Percentiles rank a stretch among this genome's conserved stretches.
Conservation (phyloP, 2,329 filamentous ascomycete genomes). For the Trichoderma guizhouense region DNA sequence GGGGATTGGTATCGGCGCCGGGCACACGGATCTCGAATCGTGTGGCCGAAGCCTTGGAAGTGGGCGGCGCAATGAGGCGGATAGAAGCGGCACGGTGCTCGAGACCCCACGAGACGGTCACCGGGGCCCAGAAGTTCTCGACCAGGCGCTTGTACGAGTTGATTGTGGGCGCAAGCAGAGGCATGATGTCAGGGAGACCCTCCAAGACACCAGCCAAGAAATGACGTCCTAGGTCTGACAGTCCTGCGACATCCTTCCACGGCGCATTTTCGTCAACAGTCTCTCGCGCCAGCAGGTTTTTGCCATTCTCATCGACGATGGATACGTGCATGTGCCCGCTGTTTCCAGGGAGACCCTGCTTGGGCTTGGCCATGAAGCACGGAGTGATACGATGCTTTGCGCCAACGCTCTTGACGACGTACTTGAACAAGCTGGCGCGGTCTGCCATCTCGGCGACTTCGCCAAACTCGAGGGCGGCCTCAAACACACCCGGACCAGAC, state of each 20-base stretch:
- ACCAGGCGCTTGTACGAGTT: conserved; percentile 98
- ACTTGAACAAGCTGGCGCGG: conserved; percentile 89
- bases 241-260: conserved; percentile 70
- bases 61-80: conserved; percentile 84
- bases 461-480: conserved; percentile 89
- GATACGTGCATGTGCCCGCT: conserved; percentile 96
- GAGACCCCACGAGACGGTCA: conserved; percentile 94
- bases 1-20: conserved; percentile 90
- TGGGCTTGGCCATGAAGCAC: conserved; percentile 98
- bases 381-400: conserved; percentile 88
- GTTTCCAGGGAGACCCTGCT: conserved; percentile 86
- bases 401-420: conserved; percentile 84
- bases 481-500: conserved; percentile 89
- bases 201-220: conserved; percentile 89
- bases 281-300: conserved; percentile 79
- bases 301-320: conserved; percentile 72
- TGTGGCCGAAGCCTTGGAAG: conserved; percentile 77
- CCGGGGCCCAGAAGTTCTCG: conserved; percentile 98
- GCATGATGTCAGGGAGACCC: conserved; percentile 93
- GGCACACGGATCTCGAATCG: conserved; percentile 90
- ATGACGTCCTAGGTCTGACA: conserved; percentile 86
- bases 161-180: conserved; percentile 85
- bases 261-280: conserved; percentile 66
- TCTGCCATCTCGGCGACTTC: conserved; percentile 90
- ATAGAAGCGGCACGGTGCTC: conserved; percentile 93